phyloP scores from a whole-genome alignment of 2,329 filamentous ascomycete genomes.

The Nigrospora osmanthi region DNA sequence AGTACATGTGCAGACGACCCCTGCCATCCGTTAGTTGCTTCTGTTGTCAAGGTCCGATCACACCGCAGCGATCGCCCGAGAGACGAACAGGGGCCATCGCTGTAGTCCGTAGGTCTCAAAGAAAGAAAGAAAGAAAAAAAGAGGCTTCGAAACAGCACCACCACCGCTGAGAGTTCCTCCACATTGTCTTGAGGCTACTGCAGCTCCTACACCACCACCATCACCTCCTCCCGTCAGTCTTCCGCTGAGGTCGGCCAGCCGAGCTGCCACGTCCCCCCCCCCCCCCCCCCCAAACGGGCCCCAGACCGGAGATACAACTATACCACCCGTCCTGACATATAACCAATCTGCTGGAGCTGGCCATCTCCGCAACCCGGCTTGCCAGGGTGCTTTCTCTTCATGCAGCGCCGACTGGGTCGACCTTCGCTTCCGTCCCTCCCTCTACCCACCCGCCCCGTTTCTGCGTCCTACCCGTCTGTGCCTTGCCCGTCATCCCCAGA shows the following conservation, averaged over 20 bases:
- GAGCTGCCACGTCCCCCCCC: too few species aligned
- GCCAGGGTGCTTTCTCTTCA: background rate
- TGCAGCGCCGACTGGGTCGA: background rate
- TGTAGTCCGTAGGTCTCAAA: slow-evolving; percentile 6
- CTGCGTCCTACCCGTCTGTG: background rate
- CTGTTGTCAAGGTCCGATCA: slow-evolving; percentile 2
- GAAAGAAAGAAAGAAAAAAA: too few species aligned
- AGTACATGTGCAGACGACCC: background rate
- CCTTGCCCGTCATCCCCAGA: background rate
- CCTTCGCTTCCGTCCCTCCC: background rate
- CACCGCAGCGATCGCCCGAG: slow-evolving; percentile 7
- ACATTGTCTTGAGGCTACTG: slow-evolving; percentile 3
- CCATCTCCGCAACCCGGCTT: background rate
- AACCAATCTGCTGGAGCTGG: background rate
- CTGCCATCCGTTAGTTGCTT: background rate
- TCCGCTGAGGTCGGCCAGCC: background rate
- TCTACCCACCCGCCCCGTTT: background rate
- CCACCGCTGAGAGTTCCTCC: background rate
- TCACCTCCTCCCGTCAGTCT: background rate
- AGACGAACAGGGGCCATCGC: slow-evolving; percentile 1
- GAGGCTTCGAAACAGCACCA: slow-evolving; percentile 6
- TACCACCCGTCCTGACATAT: background rate
- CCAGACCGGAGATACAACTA: background rate
- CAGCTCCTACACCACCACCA: slow-evolving; percentile 1
- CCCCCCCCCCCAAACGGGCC: too few species aligned